Evolutionary conservation across 805 yeast genomes (phyloP), one percentile per base, ranked within the genome.

Genomic region (Tetrapisispora phaffii): DNA sequence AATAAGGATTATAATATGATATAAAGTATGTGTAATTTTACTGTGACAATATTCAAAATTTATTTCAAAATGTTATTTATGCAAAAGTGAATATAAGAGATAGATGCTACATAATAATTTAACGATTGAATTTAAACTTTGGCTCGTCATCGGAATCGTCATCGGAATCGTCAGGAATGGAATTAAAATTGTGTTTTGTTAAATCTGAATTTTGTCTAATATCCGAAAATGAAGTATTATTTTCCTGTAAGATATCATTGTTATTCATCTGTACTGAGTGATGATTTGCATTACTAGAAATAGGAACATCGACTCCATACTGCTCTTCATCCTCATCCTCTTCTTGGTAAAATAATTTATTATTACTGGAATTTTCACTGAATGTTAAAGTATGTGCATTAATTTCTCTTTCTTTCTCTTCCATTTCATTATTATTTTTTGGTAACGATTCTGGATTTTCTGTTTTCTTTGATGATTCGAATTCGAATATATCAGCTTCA

Each of bases 61-160:
- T n/a, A 28, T 28, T 10, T 9, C 7, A 16, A 7, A 6, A n/a
- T 23, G 23, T 23, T 7, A n/a, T 22, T 7, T 23, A 36, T 36
- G 39, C 39, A 6, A 12, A 12, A 10, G 13, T 28, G 13, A 12
- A 12, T 28, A 28, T 28, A 28, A 6, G 10, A 28, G 13, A 28
- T 12, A 28, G 13, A 12, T 28, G 13, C n/a, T n/a, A n/a, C n/a
- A n/a, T n/a, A 28, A 28, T 15, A n/a, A 23, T 5, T n/a, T 36
- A 33, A 41, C 38, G 55, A 35, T 62, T 62, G 42, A 69, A 68
- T 39, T 57, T 60, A 46, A 69, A 69, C 16, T 51, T 55, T 2
- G 69, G 71, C 3, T 49, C 63, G 31, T 67, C 70, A 44, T 66
- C 67, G 34, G 57, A 61, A 32, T 57, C 62, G 33, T 56, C 63